These are phyloP conservation scores for Ophiostoma tasmaniense DNA, from an alignment of 2,329 filamentous ascomycete genomes.

Conservation along the genomic window DNA sequence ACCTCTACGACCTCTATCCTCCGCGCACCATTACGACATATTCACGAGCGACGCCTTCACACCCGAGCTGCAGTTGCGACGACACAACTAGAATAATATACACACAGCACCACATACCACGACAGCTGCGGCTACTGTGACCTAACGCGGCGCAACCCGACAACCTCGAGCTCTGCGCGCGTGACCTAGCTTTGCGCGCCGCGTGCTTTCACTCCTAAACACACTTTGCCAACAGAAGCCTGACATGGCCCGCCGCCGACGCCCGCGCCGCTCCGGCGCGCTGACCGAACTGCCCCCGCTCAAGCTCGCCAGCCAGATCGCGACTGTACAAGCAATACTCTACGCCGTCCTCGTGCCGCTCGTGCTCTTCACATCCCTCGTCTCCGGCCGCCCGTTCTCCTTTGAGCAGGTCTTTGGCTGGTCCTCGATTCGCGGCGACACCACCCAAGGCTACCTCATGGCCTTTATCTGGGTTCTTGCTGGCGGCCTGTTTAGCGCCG, in stretches of 20 bases:
- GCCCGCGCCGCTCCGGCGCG: conserved; percentile 46
- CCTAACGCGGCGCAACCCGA: neutral
- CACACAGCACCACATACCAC: neutral
- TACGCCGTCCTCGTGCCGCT: conserved; percentile 44
- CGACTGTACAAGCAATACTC: conserved; percentile 47
- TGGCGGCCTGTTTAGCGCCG: conserved; percentile 57
- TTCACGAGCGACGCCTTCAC: neutral
- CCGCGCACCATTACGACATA: neutral
- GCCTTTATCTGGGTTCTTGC: conserved; percentile 51
- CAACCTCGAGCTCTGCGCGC: neutral
- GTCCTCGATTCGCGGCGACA: conserved; percentile 51
- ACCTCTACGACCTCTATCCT: neutral
- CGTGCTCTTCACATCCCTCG: conserved; percentile 50
- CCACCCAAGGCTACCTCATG: conserved; percentile 52
- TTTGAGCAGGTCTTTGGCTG: conserved; percentile 50
- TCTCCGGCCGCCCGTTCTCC: conserved; percentile 47
- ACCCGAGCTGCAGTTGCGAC: neutral
- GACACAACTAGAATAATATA: no score
- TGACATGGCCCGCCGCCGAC: conserved; percentile 13
- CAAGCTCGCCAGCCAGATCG: conserved; percentile 52
- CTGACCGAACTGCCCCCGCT: conserved; percentile 53
- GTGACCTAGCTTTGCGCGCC: neutral
- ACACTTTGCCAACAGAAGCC: neutral
- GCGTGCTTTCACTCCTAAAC: neutral
- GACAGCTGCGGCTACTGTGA: neutral